These are phyloP conservation scores for Mycena floridula DNA, from an alignment of 768 basidiomycete genomes.

Conservation along the genomic window DNA sequence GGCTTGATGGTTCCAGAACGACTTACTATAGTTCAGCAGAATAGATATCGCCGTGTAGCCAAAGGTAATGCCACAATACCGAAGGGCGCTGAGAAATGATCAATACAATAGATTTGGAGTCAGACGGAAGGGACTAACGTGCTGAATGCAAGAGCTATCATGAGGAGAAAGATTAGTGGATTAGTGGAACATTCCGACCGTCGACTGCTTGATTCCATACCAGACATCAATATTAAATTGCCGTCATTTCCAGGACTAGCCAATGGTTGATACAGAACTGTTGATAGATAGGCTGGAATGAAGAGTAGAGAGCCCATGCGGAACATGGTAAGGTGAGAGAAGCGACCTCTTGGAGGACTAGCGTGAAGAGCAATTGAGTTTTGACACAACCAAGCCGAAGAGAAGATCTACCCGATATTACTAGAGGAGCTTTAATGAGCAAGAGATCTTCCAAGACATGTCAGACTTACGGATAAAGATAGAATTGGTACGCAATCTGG, in stretches of 20 bases:
- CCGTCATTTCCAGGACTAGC: constrained; percentile 66
- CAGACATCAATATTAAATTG: constrained; percentile 75
- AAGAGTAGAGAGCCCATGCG: constrained; percentile 81
- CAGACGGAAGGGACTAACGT: constrained; percentile 49
- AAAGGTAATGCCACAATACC: constrained; percentile 86
- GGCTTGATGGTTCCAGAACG: constrained; percentile 1
- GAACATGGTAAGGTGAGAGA: constrained; percentile 87
- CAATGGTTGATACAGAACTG: constrained; percentile 68
- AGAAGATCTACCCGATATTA: constrained; percentile 52
- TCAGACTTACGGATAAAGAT: constrained; percentile 74
- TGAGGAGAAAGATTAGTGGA: constrained; percentile 6
- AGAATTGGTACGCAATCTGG: constrained; percentile 88
- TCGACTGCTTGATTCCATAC: constrained; percentile 33
- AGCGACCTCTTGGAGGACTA: constrained; percentile 76
- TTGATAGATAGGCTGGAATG: constrained; percentile 84
- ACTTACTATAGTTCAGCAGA: constrained; percentile 76
- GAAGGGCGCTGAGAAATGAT: constrained; percentile 53
- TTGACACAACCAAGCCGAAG: background rate
- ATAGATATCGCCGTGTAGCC: constrained; percentile 89
- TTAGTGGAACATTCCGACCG: constrained; percentile 4
- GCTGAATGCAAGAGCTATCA: constrained; percentile 64
- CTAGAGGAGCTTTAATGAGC: constrained; percentile 22
- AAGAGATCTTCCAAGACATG: background rate
- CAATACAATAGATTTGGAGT: constrained; percentile 1
- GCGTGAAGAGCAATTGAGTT: background rate